phyloP scores from a whole-genome alignment of 2,329 filamentous ascomycete species.

The Neobulgaria alba region DNA sequence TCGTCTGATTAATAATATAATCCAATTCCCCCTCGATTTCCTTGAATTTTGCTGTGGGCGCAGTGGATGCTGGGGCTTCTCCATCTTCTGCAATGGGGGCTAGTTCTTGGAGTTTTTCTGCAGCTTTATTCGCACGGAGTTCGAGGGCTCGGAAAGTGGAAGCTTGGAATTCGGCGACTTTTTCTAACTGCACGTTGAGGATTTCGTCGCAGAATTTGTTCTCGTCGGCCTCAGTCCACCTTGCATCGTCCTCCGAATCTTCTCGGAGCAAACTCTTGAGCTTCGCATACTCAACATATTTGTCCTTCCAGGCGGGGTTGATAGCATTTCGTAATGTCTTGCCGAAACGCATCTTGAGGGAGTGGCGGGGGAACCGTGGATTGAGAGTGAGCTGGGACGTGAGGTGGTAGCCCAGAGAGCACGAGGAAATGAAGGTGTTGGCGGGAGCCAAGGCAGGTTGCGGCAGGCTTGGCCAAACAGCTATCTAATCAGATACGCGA shows the following conservation, averaged over 20 bases:
- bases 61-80: slow-evolving; percentile 39
- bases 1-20: slow-evolving; percentile 79
- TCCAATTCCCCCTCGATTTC: slow-evolving; percentile 76
- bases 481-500: neutral
- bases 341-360: slow-evolving; percentile 74
- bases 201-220: slow-evolving; percentile 90
- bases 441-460: neutral
- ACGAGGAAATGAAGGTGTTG: neutral
- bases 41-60: slow-evolving; percentile 47
- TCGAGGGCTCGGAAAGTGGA: slow-evolving; percentile 57
- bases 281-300: slow-evolving; percentile 94
- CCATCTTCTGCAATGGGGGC: slow-evolving; percentile 51
- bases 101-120: slow-evolving; percentile 70
- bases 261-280: slow-evolving; percentile 85
- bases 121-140: slow-evolving; percentile 44
- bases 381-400: neutral
- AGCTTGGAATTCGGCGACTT: slow-evolving; percentile 84
- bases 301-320: slow-evolving; percentile 81
- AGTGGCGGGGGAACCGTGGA: neutral
- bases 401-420: neutral
- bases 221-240: slow-evolving; percentile 93
- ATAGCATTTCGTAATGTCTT: slow-evolving; percentile 73
- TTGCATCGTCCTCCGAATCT: slow-evolving; percentile 48
- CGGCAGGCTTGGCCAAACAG: neutral
- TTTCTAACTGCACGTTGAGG: slow-evolving; percentile 89